phyloP scores from a whole-genome alignment of 805 yeast species.

The Torulaspora quercuum region DNA sequence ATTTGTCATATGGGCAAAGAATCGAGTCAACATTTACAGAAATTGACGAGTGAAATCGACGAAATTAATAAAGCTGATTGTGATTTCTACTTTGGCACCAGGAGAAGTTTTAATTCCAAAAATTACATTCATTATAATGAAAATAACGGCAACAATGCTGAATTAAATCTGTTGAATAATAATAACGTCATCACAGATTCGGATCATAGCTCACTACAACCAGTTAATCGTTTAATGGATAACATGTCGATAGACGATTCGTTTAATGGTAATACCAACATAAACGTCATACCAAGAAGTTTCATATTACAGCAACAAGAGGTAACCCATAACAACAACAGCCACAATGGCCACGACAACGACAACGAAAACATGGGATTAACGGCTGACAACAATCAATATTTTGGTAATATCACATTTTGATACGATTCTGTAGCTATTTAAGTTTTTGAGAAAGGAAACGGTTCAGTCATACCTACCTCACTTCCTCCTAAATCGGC shows the following conservation, averaged over 20 bases:
- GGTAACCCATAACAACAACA: constrained; percentile 1
- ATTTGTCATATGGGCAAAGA: constrained; percentile 17
- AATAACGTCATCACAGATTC: constrained; percentile 7
- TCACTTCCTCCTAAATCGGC: too few relatives aligned
- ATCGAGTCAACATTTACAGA: constrained; percentile 7
- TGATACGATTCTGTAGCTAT: constrained; percentile 9
- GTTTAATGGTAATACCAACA: constrained; percentile 14
- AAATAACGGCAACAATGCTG: constrained; percentile 7
- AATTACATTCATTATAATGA: constrained; percentile 10
- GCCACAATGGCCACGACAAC: constrained; percentile 4
- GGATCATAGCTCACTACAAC: constrained; percentile 15
- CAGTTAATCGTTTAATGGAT: constrained; percentile 20
- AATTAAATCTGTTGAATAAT: constrained; percentile 5
- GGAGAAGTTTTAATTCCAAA: constrained; percentile 1
- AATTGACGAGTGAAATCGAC: constrained; percentile 16
- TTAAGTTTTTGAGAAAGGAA: too few relatives aligned
- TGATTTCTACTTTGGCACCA: constrained; percentile 3
- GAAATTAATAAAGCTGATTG: constrained; percentile 13
- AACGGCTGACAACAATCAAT: constrained; percentile 11
- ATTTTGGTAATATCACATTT: constrained; percentile 20
- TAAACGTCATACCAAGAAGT: constrained; percentile 24
- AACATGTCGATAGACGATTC: constrained; percentile 27
- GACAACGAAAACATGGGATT: constrained; percentile 8
- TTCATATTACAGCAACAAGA: constrained; percentile 15
- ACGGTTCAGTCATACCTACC: too few relatives aligned